These are phyloP conservation scores for Pseudogymnoascus sp. DNA, from an alignment of 2,329 filamentous ascomycete species.

Conservation along the genomic window DNA sequence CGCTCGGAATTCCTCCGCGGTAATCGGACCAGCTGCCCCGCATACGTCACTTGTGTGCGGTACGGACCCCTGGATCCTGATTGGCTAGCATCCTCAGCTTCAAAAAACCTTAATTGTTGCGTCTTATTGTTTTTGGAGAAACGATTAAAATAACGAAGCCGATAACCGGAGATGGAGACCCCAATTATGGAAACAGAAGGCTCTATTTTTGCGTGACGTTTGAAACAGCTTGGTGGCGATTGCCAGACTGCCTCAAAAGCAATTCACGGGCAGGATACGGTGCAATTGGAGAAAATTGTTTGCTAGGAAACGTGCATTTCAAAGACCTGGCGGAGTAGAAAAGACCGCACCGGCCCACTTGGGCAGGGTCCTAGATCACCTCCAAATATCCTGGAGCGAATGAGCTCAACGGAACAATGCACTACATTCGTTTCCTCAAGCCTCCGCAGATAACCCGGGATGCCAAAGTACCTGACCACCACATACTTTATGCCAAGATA, in stretches of 20 bases:
- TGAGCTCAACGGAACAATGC: conserved; percentile 33
- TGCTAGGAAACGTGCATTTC: background rate
- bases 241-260: background rate
- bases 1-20: conserved; percentile 3
- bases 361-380: background rate
- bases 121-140: background rate
- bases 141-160: background rate
- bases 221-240: background rate
- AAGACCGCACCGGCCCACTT: background rate
- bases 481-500: conserved; percentile 34
- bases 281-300: background rate
- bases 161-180: background rate
- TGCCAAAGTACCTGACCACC: conserved; percentile 28
- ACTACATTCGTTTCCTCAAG: conserved; percentile 64
- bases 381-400: background rate
- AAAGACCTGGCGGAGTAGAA: conserved; percentile 4
- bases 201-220: background rate
- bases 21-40: background rate
- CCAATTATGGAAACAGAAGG: background rate
- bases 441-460: conserved; percentile 37
- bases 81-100: background rate
- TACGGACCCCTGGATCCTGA: background rate
- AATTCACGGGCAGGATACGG: background rate
- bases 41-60: background rate
- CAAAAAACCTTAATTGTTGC: conserved; percentile 5